A percentile compares a stretch with the other conserved stretches of the same genome.
Conservation (phyloP, 352 stramenopile genomes). For the Globisporangium orthogonon region DNA sequence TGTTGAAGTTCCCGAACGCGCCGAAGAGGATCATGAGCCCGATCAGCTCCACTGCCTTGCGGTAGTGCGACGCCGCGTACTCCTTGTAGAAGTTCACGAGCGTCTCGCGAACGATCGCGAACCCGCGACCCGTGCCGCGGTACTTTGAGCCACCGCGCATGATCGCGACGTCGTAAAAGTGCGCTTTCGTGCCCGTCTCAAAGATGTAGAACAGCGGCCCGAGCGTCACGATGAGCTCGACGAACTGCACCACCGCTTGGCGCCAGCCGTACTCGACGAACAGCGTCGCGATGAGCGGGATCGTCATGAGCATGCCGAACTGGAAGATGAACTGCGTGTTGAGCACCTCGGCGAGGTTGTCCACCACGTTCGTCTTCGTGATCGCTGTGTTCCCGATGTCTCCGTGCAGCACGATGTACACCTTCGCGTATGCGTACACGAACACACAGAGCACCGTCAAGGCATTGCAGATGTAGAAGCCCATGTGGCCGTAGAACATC, state of each 20-base stretch:
- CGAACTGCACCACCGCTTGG: slow-evolving; percentile 73
- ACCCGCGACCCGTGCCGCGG: slow-evolving; percentile 73
- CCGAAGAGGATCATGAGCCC: slow-evolving; percentile 80
- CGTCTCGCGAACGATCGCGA: slow-evolving; percentile 82
- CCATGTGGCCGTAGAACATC: slow-evolving; percentile 88
- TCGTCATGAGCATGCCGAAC: slow-evolving; percentile 87
- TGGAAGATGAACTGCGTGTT: slow-evolving; percentile 88
- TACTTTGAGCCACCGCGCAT: slow-evolving; percentile 87
- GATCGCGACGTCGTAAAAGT: slow-evolving; percentile 83
- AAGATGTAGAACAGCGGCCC: slow-evolving; percentile 87
- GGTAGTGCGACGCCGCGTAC: slow-evolving; percentile 79
- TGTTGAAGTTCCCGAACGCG: slow-evolving; percentile 70
- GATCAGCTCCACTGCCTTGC: slow-evolving; percentile 75
- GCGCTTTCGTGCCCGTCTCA: slow-evolving; percentile 78
- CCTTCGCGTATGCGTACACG: slow-evolving; percentile 74
- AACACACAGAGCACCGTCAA: slow-evolving; percentile 80
- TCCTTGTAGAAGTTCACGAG: slow-evolving; percentile 86
- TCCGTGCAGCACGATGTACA: slow-evolving; percentile 79
- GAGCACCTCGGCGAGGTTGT: slow-evolving; percentile 68
- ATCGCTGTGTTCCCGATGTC: slow-evolving; percentile 72
- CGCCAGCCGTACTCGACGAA: slow-evolving; percentile 83
- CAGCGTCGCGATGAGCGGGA: slow-evolving; percentile 75
- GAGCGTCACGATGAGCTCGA: slow-evolving; percentile 79
- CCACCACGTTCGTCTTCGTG: slow-evolving; percentile 62
- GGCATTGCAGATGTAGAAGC: slow-evolving; percentile 86